These are phyloP conservation scores for Apiospora sp. DNA, from an alignment of 2,329 filamentous ascomycete genomes.

Conservation along the genomic window DNA sequence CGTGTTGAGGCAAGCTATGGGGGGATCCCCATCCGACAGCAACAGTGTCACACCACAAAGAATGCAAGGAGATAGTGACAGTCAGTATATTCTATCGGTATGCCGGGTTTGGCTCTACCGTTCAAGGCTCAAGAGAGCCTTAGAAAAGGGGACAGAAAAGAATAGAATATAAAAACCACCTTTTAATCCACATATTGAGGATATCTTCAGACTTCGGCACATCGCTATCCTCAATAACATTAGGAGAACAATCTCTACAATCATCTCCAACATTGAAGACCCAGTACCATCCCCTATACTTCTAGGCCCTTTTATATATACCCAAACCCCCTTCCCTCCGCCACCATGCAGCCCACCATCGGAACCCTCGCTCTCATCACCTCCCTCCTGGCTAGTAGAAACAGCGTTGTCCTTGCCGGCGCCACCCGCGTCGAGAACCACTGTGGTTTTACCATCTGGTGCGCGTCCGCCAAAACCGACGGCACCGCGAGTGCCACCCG, in stretches of 20 bases:
- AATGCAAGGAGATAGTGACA: not conserved
- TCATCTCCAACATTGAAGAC: not conserved
- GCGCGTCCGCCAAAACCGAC: not conserved
- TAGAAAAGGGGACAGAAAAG: not conserved
- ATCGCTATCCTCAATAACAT: too few species aligned
- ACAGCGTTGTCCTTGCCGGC: not conserved
- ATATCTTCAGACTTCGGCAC: not conserved
- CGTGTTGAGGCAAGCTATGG: not conserved
- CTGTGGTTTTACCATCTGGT: conserved; percentile 7
- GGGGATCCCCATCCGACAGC: not conserved
- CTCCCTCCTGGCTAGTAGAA: not conserved
- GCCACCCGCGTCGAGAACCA: not conserved
- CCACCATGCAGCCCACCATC: not conserved
- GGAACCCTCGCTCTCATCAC: too few species aligned
- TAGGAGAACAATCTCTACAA: not conserved
- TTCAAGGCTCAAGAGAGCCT: not conserved
- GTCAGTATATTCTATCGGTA: not conserved
- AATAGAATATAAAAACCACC: not conserved
- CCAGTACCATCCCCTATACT: not conserved
- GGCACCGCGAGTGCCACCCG: not conserved
- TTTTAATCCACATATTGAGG: not conserved
- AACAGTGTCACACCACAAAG: not conserved
- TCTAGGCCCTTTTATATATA: not conserved
- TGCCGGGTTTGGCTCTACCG: not conserved
- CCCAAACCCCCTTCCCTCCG: not conserved